Percentiles rank a stretch among this genome's conserved stretches.
Evolutionary conservation across 306 rosid species (phyloP).

Genomic region (Dalbergia cultrata): DNA sequence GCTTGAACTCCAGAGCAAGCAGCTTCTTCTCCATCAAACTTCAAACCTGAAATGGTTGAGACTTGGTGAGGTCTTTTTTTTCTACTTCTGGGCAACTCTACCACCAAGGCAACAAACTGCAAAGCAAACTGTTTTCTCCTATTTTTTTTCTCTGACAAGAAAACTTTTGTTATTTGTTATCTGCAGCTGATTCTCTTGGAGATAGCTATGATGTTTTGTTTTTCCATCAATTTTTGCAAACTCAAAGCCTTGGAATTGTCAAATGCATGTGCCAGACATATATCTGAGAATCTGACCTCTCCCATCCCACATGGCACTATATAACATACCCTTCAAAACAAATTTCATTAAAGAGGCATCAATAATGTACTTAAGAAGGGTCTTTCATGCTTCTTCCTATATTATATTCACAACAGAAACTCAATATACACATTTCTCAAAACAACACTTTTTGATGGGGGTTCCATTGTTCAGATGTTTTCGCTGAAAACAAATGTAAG

Average conservation of each 20-base stretch:
- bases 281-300: conserved; percentile 26
- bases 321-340: conserved; percentile 40
- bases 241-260: conserved; percentile 58
- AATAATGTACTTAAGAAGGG: neutral
- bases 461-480: neutral
- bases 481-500: conserved; percentile 12
- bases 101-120: neutral
- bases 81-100: conserved; percentile 13
- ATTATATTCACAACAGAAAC: conserved; percentile 13
- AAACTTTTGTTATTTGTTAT: conserved; percentile 46
- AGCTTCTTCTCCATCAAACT: conserved; percentile 17
- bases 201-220: conserved; percentile 45
- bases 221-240: conserved; percentile 44
- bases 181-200: conserved; percentile 57
- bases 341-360: conserved; percentile 14
- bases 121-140: conserved; percentile 29
- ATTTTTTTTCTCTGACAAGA: conserved; percentile 34
- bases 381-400: conserved; percentile 31
- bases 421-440: conserved; percentile 31
- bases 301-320: conserved; percentile 52
- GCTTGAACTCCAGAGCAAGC: conserved; percentile 3
- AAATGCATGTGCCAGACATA: conserved; percentile 53
- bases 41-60: conserved; percentile 9
- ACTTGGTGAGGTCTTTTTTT: neutral
- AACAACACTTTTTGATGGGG: neutral